A percentile compares a stretch with the other conserved stretches of the same genome.
Evolutionary conservation across 768 basidiomycete genomes (phyloP).

Genomic region (Gloeophyllum trabeum): DNA sequence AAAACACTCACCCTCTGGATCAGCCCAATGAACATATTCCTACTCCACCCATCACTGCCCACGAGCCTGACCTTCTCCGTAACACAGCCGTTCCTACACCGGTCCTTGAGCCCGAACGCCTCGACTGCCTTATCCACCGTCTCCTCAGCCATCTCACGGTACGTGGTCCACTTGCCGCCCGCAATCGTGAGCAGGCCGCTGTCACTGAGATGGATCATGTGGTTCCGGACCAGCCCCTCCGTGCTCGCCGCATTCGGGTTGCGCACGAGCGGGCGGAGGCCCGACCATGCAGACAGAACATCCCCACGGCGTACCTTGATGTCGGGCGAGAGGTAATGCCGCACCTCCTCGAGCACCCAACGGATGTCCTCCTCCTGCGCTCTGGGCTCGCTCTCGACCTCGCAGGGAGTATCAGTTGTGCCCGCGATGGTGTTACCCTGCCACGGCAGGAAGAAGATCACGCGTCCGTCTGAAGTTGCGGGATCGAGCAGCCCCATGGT

Average conservation of each 20-base stretch:
- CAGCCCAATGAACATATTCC: slow-evolving; percentile 94
- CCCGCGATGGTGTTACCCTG: slow-evolving; percentile 96
- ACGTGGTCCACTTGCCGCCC: slow-evolving; percentile 99
- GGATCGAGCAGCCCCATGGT: slow-evolving; percentile 96
- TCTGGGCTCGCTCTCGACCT: slow-evolving; percentile 62
- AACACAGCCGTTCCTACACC: slow-evolving; percentile 49
- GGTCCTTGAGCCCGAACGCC: slow-evolving; percentile 54
- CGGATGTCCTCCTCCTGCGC: slow-evolving; percentile 91
- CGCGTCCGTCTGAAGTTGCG: slow-evolving; percentile 88
- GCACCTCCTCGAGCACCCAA: slow-evolving; percentile 92
- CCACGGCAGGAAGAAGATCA: slow-evolving; percentile 99
- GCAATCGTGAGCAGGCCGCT: slow-evolving; percentile 88
- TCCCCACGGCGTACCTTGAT: slow-evolving; percentile 92
- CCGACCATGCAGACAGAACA: slow-evolving; percentile 92
- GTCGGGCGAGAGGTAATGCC: slow-evolving; percentile 81
- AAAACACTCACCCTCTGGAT: slow-evolving; percentile 64
- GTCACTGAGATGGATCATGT: slow-evolving; percentile 77
- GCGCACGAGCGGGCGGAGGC: slow-evolving; percentile 81
- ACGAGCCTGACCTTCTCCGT: slow-evolving; percentile 77
- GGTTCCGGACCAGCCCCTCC: slow-evolving; percentile 84
- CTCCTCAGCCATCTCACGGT: slow-evolving; percentile 92
- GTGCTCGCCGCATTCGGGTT: slow-evolving; percentile 69
- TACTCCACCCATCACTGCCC: slow-evolving; percentile 89
- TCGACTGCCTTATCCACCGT: slow-evolving; percentile 82
- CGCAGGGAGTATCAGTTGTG: slow-evolving; percentile 81